Percentiles rank a stretch among this genome's conserved stretches.
These are phyloP conservation scores for Calonectria hongkongensis DNA, from an alignment of 2,329 filamentous ascomycete genomes.

Conservation along the genomic window DNA sequence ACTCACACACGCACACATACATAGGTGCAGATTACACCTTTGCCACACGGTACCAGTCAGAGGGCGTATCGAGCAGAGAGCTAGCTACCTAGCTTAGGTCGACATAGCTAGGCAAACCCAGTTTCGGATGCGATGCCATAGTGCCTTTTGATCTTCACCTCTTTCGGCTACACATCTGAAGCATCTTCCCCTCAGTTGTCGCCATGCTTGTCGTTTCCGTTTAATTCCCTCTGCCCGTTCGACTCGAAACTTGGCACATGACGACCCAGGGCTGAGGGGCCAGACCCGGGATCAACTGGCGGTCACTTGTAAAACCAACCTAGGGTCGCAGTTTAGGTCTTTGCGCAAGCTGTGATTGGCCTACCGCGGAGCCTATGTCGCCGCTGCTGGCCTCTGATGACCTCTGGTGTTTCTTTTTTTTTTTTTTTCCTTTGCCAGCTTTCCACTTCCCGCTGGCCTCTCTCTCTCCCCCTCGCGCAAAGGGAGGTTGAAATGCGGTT, in stretches of 20 bases:
- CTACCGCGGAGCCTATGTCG: not conserved
- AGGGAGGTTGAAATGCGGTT: conserved; percentile 22
- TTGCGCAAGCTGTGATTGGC: conserved; percentile 30
- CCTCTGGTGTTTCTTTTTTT: not conserved
- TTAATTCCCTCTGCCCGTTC: conserved; percentile 4
- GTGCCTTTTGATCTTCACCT: conserved; percentile 16
- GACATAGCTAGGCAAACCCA: conserved; percentile 21
- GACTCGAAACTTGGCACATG: conserved; percentile 23
- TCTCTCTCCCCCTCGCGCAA: not conserved
- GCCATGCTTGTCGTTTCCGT: conserved; percentile 25
- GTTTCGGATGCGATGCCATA: conserved; percentile 21
- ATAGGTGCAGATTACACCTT: not conserved
- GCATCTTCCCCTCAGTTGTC: conserved; percentile 1
- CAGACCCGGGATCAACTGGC: conserved; percentile 25
- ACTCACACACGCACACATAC: not conserved
- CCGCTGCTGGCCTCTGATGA: not conserved
- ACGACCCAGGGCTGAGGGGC: conserved; percentile 14
- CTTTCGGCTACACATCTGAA: conserved; percentile 16
- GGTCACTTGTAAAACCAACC: conserved; percentile 22
- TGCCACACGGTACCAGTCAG: conserved; percentile 18
- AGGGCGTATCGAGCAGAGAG: not conserved
- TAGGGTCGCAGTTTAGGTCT: conserved; percentile 26
- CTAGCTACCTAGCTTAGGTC: conserved; percentile 15
- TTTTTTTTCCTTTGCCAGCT: not conserved
- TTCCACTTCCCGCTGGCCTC: not conserved